Evolutionary conservation across 2,329 filamentous ascomycete genomes (phyloP).

Genomic region (Hypomyces rosellus): DNA sequence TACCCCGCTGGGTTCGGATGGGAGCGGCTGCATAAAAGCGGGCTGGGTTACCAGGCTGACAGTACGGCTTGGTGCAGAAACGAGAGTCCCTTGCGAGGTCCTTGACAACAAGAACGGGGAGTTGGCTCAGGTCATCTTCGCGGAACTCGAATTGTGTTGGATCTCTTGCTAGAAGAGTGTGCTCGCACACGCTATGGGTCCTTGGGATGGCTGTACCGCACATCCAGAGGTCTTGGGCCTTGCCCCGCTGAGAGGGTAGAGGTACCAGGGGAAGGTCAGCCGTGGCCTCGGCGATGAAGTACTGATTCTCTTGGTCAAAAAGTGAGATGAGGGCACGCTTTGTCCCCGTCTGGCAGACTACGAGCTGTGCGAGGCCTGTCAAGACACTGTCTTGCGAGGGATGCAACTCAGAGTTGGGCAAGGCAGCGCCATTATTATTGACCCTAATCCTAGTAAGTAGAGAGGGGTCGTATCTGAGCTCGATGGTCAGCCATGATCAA

Average conservation of each 20-base stretch:
- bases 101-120: conserved; percentile 24
- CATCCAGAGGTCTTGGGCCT: conserved; percentile 11
- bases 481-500: background rate
- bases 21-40: conserved; percentile 31
- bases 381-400: conserved; percentile 29
- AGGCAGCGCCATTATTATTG: conserved; percentile 2
- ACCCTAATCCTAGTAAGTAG: conserved; percentile 4
- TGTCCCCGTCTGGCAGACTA: conserved; percentile 34
- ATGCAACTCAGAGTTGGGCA: conserved; percentile 12
- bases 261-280: conserved; percentile 26
- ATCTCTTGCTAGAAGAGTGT: conserved; percentile 11
- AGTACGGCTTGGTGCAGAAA: conserved; percentile 18
- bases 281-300: conserved; percentile 42
- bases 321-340: conserved; percentile 39
- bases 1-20: conserved; percentile 25
- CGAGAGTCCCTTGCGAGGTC: conserved; percentile 24
- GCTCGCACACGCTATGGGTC: conserved; percentile 14
- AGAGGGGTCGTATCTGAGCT: conserved; percentile 9
- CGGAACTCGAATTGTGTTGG: background rate
- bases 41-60: conserved; percentile 13
- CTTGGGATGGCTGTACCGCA: conserved; percentile 19
- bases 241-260: conserved; percentile 1
- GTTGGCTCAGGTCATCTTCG: conserved; percentile 6
- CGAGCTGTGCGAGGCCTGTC: conserved; percentile 42
- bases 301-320: conserved; percentile 39